Percentiles rank a stretch among this genome's conserved stretches.
These are phyloP conservation scores for Vaccinium myrtillus DNA, from an alignment of 148 eudicot genomes.

Conservation along the genomic window DNA sequence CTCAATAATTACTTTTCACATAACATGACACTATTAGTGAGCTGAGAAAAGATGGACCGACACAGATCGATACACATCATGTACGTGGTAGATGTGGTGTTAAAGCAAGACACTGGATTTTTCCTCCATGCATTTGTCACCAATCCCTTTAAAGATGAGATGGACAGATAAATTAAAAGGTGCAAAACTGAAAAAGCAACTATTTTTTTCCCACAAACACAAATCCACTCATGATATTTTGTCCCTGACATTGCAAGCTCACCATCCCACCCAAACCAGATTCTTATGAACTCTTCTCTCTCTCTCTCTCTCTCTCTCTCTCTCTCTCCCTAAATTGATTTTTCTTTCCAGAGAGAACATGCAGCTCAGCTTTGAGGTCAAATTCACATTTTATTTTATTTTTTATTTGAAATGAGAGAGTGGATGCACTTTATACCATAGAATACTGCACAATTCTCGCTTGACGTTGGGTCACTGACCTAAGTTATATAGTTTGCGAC, in stretches of 20 bases:
- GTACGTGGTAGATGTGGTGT: slow-evolving; percentile 4
- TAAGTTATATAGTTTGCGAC: too few relatives aligned
- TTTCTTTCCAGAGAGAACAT: neutral
- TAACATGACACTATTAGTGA: too few relatives aligned
- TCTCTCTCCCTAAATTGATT: too few relatives aligned
- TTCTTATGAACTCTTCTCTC: too few relatives aligned
- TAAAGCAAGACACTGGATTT: slow-evolving; percentile 21
- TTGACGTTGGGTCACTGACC: neutral
- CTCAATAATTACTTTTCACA: neutral
- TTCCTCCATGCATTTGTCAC: slow-evolving; percentile 17
- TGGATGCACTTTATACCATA: neutral
- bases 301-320: too few relatives aligned
- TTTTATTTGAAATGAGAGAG: neutral
- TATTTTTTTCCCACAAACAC: neutral
- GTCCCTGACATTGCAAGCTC: slow-evolving; percentile 7
- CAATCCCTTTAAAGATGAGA: neutral
- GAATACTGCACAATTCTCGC: neutral
- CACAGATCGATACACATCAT: neutral
- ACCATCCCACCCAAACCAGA: neutral
- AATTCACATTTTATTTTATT: neutral
- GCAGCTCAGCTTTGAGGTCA: neutral
- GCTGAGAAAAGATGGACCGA: neutral
- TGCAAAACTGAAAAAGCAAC: neutral
- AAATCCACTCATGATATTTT: slow-evolving; percentile 10
- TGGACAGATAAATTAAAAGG: neutral